A percentile compares a stretch with the other conserved stretches of the same genome.
Evolutionary conservation across 164 flowering plant genomes (phyloP).

Genomic region (Kalanchoe fedtschenkoi): DNA sequence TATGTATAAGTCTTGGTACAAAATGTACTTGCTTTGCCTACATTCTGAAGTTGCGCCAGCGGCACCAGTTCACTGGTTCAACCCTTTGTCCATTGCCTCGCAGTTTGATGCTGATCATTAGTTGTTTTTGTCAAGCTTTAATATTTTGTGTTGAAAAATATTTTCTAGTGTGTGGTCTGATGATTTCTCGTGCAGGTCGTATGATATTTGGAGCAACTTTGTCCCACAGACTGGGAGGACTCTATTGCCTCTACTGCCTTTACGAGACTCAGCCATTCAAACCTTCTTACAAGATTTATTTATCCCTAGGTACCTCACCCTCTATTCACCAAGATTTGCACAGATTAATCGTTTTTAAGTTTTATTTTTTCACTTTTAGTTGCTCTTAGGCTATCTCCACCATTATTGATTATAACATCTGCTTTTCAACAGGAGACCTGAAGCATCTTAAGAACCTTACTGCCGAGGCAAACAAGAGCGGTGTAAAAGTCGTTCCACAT

Average conservation of each 20-base stretch:
- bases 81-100: no score
- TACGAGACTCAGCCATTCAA: constrained; percentile 84
- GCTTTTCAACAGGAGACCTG: constrained; percentile 43
- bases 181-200: constrained; percentile 1
- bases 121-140: no score
- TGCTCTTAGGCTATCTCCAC: neutral
- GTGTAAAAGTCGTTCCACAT: constrained; percentile 34
- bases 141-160: no score
- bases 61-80: no score
- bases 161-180: no score
- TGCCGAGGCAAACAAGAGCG: constrained; percentile 32
- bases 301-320: constrained; percentile 44
- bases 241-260: constrained; percentile 84
- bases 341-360: neutral
- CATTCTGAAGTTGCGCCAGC: neutral
- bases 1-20: neutral
- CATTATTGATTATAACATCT: neutral
- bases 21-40: neutral
- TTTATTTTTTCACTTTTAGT: neutral
- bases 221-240: constrained; percentile 68
- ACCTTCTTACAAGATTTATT: constrained; percentile 63
- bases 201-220: constrained; percentile 40
- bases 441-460: constrained; percentile 40
- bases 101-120: no score
- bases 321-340: neutral